Evolutionary conservation across 345 rosid genomes (phyloP).

Genomic region (Kernera saxatilis): DNA sequence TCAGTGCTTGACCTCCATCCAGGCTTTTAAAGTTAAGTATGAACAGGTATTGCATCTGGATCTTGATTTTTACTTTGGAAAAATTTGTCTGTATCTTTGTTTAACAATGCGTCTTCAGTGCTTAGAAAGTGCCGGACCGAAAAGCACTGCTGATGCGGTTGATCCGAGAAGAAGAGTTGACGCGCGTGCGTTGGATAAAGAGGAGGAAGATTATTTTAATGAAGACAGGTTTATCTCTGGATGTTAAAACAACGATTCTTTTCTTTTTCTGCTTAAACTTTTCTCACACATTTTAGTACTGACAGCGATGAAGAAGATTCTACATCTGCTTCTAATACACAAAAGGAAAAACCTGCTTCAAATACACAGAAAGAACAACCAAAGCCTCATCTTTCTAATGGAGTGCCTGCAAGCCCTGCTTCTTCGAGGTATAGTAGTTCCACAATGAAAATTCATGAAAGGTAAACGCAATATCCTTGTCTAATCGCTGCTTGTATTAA

Average conservation of each 20-base stretch:
- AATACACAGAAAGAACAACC: conserved; percentile 37
- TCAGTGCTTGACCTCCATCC: conserved; percentile 66
- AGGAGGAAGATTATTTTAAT: conserved; percentile 98
- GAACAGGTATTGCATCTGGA: conserved; percentile 66
- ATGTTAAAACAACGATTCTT: neutral
- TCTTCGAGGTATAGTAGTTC: conserved; percentile 53
- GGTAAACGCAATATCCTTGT: neutral
- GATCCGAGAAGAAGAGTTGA: conserved; percentile 70
- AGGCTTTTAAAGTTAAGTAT: conserved; percentile 73
- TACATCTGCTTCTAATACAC: conserved; percentile 59
- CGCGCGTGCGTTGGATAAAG: conserved; percentile 93
- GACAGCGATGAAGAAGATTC: conserved; percentile 96
- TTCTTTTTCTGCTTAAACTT: neutral
- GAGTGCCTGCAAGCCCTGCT: conserved; percentile 49
- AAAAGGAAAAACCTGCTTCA: conserved; percentile 49
- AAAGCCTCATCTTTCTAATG: conserved; percentile 63
- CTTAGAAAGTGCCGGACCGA: conserved; percentile 62
- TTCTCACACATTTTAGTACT: conserved; percentile 12
- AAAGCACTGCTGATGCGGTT: conserved; percentile 40
- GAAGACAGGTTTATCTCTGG: conserved; percentile 62
- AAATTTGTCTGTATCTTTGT: neutral
- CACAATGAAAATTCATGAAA: neutral
- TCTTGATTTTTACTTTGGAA: neutral
- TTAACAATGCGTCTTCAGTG: conserved; percentile 46
- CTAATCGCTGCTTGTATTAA: neutral